A percentile compares a stretch with the other conserved stretches of the same genome.
These are phyloP conservation scores for Solanum sejunctum DNA, from an alignment of 257 asterid species.

Conservation along the genomic window DNA sequence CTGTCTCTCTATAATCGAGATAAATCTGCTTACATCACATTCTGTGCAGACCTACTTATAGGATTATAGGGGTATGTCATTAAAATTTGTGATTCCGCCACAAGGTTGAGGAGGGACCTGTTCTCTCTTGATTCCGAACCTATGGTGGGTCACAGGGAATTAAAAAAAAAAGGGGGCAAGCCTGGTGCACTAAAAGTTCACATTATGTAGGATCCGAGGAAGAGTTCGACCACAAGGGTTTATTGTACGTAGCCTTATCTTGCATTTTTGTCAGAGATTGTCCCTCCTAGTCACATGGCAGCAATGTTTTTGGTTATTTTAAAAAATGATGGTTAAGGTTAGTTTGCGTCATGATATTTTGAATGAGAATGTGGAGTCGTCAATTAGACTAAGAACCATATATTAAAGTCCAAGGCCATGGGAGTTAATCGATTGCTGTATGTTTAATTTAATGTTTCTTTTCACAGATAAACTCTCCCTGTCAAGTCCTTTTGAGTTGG, in stretches of 20 bases:
- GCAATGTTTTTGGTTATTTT: not conserved
- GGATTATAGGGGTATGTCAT: not conserved
- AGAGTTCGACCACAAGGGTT: no score
- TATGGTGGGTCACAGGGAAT: not conserved
- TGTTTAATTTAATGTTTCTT: not conserved
- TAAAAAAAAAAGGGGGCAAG: not conserved
- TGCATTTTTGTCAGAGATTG: no score
- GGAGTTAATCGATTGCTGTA: not conserved
- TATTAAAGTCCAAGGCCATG: not conserved
- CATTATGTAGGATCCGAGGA: no score
- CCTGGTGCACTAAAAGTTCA: no score
- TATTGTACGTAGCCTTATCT: no score
- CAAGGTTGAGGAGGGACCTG: not conserved
- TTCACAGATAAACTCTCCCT: not conserved
- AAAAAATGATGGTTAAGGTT: not conserved
- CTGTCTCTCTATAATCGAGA: no score
- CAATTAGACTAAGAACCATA: not conserved
- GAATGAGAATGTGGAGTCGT: not conserved
- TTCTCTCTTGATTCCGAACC: not conserved
- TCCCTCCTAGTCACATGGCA: no score
- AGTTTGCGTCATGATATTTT: not conserved
- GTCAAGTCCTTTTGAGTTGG: not conserved
- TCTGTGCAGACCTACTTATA: not conserved
- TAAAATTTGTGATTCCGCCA: not conserved
- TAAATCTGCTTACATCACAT: not conserved